Base-by-base conservation (phyloP, 2,329 filamentous ascomycete genomes). In the Aspergillus chevalieri region DNA sequence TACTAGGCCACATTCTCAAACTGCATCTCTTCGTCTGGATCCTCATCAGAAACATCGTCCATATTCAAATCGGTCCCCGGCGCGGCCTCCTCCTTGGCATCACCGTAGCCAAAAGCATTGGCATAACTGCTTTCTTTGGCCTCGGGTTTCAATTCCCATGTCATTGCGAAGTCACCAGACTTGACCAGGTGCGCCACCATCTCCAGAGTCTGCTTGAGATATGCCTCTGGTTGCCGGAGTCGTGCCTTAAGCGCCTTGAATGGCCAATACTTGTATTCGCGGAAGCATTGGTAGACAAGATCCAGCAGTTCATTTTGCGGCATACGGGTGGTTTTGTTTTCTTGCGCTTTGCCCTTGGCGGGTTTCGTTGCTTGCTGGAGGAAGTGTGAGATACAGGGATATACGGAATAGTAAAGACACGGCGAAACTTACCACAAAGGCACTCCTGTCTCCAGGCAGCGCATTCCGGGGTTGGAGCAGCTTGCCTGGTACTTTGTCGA, bases 201-300 rank as follows among this genome's bases (percentile, higher is more conserved):
- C 54, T 91, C 86, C 57, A 98, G 73, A 1, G 85, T 86, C 65
- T 93, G 83, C 48, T 92, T 89, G 53, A 98, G 81, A 68, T 91
- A 97, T n/a, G 86, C 84, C 66, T 97, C 93, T 1, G 93, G 93
- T 71, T 98, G 93, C 52, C 85, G 81, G 36, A 94, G 81, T 52
- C 80, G 76, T 46, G 83, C 78, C 55, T 89, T 89, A 58, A 98
- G 80, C 4, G 86, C 82, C 64, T 89, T 91, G 78, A 97, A 87
- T n/a, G 87, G 84, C 91, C 92, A 98, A 71, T 93, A 97, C 60
- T 85, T 84, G 77, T 87, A 95, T 62, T 86, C 77, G 49, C 85
- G 82, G 82, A 96, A 98, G 65, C 85, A 86, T 44, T 80, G 74
- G 75, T 92, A 90, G 53, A 98, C 84, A 56, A 82, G 80, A 72